A percentile compares a stretch with the other conserved stretches of the same genome.
Conservation (phyloP, 2,329 filamentous ascomycete species). For the Chalara sp. region DNA sequence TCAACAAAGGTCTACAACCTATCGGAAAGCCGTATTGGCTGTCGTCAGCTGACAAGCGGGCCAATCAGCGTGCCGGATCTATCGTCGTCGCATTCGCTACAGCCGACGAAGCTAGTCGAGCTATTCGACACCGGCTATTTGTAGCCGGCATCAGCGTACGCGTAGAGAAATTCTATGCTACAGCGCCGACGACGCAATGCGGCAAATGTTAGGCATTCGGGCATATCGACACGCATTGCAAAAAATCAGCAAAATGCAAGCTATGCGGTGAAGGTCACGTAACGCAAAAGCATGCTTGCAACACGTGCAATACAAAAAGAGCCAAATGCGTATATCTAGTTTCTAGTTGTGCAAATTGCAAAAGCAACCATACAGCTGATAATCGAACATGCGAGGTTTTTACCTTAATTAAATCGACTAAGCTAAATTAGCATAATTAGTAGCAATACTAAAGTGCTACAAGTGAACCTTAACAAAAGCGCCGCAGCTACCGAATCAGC, state of each 20-base stretch:
- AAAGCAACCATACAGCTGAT: not conserved
- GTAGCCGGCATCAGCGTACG: slow-evolving; percentile 1
- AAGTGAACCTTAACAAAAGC: not conserved
- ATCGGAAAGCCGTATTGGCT: slow-evolving; percentile 1
- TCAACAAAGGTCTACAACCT: slow-evolving; percentile 1
- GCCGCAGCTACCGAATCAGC: not conserved
- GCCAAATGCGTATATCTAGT: not conserved
- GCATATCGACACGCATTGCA: slow-evolving; percentile 1
- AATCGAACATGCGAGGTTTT: too few species aligned
- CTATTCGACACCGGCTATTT: slow-evolving; percentile 1
- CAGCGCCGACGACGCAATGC: not conserved
- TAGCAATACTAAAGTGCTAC: not conserved
- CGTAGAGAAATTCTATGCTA: not conserved
- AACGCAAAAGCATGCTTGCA: not conserved
- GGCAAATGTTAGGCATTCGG: slow-evolving; percentile 1
- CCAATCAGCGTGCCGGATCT: not conserved
- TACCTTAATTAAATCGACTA: not conserved
- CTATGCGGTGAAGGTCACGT: not conserved
- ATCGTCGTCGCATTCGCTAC: slow-evolving; percentile 4
- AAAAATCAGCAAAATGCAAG: not conserved
- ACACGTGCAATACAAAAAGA: not conserved
- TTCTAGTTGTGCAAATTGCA: slow-evolving; percentile 1
- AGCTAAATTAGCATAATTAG: not conserved
- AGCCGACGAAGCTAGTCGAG: not conserved
- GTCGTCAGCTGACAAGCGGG: not conserved